phyloP scores from a whole-genome alignment of 2,329 filamentous ascomycete genomes.

The Phialophora chinensis region DNA sequence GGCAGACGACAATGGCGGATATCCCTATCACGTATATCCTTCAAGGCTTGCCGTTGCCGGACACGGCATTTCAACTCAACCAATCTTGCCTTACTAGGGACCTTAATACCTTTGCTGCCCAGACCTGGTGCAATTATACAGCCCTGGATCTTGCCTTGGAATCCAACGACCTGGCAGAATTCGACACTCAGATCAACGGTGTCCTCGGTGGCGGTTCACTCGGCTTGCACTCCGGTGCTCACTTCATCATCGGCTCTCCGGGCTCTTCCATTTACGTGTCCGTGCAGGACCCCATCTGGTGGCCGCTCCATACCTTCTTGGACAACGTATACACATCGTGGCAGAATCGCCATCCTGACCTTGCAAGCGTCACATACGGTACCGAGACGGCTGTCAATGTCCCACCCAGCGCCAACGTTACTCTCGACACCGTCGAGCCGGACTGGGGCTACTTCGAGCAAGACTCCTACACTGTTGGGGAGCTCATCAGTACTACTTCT shows the following conservation, averaged over 20 bases:
- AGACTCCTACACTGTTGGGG: slow-evolving; percentile 27
- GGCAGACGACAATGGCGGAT: slow-evolving; percentile 36
- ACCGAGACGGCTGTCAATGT: slow-evolving; percentile 38
- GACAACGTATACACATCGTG: slow-evolving; percentile 40
- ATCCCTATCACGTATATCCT: slow-evolving; percentile 33
- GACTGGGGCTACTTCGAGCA: slow-evolving; percentile 37
- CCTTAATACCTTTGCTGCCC: slow-evolving; percentile 39
- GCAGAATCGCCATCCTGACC: slow-evolving; percentile 38
- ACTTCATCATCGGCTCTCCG: slow-evolving; percentile 39
- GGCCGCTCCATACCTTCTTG: slow-evolving; percentile 38
- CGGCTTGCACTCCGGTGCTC: slow-evolving; percentile 40
- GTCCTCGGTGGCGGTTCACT: slow-evolving; percentile 34
- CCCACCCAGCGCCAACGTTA: slow-evolving; percentile 39
- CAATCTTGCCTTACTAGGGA: slow-evolving; percentile 39
- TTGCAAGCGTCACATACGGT: slow-evolving; percentile 32
- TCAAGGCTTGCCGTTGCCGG: slow-evolving; percentile 35
- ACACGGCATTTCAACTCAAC: slow-evolving; percentile 36
- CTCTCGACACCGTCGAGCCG: slow-evolving; percentile 36
- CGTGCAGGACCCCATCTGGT: slow-evolving; percentile 40
- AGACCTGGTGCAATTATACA: slow-evolving; percentile 36
- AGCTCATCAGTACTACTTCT: slow-evolving; percentile 39
- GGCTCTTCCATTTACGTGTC: slow-evolving; percentile 39
- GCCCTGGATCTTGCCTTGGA: slow-evolving; percentile 31
- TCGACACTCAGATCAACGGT: slow-evolving; percentile 37
- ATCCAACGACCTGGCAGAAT: slow-evolving; percentile 27